phyloP scores from a whole-genome alignment of 768 basidiomycete species.

The Holtermanniella nyarrowii region DNA sequence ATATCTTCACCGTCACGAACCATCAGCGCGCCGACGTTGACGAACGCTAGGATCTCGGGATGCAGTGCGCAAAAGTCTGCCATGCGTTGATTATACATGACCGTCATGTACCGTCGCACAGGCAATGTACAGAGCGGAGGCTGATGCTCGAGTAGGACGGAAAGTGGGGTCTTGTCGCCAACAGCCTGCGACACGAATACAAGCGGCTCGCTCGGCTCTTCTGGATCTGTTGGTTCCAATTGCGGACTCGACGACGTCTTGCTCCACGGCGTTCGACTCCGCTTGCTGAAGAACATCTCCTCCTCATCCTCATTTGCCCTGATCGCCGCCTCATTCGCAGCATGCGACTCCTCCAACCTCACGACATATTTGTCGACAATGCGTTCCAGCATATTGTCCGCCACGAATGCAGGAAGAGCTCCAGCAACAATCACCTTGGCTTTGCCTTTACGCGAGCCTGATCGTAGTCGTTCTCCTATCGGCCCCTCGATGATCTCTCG shows the following conservation, averaged over 20 bases:
- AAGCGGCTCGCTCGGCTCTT: background rate
- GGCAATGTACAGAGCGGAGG: slow-evolving; percentile 27
- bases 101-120: slow-evolving; percentile 24
- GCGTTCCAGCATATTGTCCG: slow-evolving; percentile 19
- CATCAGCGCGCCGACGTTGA: slow-evolving; percentile 24
- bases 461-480: slow-evolving; percentile 5
- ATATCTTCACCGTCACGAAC: slow-evolving; percentile 12
- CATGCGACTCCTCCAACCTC: slow-evolving; percentile 28
- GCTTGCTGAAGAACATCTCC: background rate
- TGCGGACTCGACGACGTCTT: background rate
- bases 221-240: background rate
- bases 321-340: slow-evolving; percentile 18
- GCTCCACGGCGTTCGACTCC: background rate
- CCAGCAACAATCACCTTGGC: slow-evolving; percentile 19
- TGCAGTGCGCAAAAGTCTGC: slow-evolving; percentile 16
- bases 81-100: slow-evolving; percentile 17
- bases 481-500: slow-evolving; percentile 20
- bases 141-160: slow-evolving; percentile 16
- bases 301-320: slow-evolving; percentile 1
- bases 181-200: background rate
- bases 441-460: background rate
- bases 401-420: slow-evolving; percentile 22
- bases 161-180: slow-evolving; percentile 8
- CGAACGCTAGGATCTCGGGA: slow-evolving; percentile 18
- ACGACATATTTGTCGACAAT: slow-evolving; percentile 36